These are phyloP conservation scores for Aspergillus sp. DNA, from an alignment of 2,329 filamentous ascomycete species.

Conservation along the genomic window DNA sequence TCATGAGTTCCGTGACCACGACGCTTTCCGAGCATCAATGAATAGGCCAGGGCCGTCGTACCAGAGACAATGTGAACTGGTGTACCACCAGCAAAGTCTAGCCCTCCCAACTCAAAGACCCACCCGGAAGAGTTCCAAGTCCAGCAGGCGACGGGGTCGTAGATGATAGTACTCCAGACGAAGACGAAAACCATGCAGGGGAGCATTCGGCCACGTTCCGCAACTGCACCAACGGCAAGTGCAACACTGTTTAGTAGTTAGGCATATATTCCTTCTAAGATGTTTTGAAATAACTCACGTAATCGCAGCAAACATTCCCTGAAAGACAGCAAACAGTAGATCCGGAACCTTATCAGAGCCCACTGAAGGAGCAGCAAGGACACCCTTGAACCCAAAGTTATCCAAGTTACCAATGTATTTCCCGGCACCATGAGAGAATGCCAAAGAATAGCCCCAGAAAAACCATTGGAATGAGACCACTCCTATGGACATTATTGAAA, in stretches of 20 bases:
- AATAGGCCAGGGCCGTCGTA: conserved; percentile 81
- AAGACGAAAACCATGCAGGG: conserved; percentile 92
- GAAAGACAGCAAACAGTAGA: conserved; percentile 78
- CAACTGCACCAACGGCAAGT: conserved; percentile 78
- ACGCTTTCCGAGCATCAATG: conserved; percentile 85
- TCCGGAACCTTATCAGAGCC: conserved; percentile 74
- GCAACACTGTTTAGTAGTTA: conserved; percentile 60
- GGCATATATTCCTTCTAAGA: not conserved
- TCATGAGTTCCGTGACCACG: conserved; percentile 82
- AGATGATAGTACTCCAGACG: conserved; percentile 84
- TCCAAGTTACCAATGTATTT: conserved; percentile 74
- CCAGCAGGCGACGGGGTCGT: conserved; percentile 93
- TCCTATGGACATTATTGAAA: conserved; percentile 77
- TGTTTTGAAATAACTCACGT: conserved; percentile 61
- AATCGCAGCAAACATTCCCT: conserved; percentile 64
- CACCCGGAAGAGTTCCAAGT: conserved; percentile 86
- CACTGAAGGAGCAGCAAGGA: conserved; percentile 73
- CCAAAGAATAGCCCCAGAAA: conserved; percentile 87
- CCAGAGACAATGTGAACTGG: conserved; percentile 80
- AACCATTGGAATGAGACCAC: conserved; percentile 91
- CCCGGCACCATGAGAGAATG: conserved; percentile 75
- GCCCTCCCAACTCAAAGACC: conserved; percentile 74
- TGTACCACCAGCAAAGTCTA: conserved; percentile 58
- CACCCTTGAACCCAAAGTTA: conserved; percentile 77
- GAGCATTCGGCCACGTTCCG: conserved; percentile 83